Evolutionary conservation across 1,284 basidiomycete genomes (phyloP).

Genomic region (Leccinum subfulvum): DNA sequence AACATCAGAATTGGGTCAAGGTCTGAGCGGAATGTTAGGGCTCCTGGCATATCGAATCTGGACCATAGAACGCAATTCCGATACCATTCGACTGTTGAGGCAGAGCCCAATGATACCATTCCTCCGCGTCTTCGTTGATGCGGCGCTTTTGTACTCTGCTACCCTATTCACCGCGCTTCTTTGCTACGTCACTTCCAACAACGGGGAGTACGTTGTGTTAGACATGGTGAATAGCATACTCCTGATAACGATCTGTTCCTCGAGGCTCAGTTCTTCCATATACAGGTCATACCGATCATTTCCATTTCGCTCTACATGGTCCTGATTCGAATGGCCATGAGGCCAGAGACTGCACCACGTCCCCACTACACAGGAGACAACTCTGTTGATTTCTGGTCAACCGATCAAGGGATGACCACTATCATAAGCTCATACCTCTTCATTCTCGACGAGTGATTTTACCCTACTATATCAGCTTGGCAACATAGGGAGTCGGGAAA

Average conservation of each 20-base stretch:
- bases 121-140: constrained; percentile 34
- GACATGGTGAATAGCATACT: constrained; percentile 30
- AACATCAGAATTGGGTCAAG: neutral
- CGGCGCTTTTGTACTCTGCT: constrained; percentile 34
- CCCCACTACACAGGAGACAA: neutral
- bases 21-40: constrained; percentile 3
- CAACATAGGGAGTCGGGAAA: neutral
- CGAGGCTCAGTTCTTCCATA: neutral
- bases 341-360: neutral
- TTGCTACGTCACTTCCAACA: constrained; percentile 30
- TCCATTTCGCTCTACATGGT: constrained; percentile 6
- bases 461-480: neutral
- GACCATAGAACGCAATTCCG: constrained; percentile 9
- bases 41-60: constrained; percentile 20
- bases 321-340: constrained; percentile 9
- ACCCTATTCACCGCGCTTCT: constrained; percentile 35
- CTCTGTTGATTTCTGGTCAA: neutral
- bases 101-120: constrained; percentile 18
- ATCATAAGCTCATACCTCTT: constrained; percentile 4
- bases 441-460: neutral
- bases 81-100: neutral
- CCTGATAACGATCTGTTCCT: constrained; percentile 1
- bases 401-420: neutral
- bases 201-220: constrained; percentile 35
- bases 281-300: neutral